Conservation (phyloP, 1,284 basidiomycete species). For the Ustilago nuda region DNA sequence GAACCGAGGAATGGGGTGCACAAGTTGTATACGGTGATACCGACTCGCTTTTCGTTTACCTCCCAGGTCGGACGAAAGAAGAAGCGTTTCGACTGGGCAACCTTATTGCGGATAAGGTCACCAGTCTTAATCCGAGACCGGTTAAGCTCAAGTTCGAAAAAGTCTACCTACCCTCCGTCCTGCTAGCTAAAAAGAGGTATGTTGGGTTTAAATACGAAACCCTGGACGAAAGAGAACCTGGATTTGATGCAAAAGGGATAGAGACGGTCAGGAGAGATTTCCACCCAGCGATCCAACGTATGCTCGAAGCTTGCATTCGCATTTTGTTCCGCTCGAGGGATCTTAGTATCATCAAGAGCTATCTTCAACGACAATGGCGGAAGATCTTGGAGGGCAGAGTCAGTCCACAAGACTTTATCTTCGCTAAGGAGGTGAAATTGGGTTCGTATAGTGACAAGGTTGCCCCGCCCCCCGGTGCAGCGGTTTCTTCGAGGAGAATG, state of each 20-base stretch:
- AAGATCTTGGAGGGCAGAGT: slow-evolving; percentile 84
- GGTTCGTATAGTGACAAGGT: slow-evolving; percentile 79
- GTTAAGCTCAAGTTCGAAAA: slow-evolving; percentile 98
- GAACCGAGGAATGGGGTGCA: slow-evolving; percentile 79
- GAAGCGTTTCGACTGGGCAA: slow-evolving; percentile 92
- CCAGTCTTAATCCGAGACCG: slow-evolving; percentile 86
- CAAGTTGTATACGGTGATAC: slow-evolving; percentile 98
- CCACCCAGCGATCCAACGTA: slow-evolving; percentile 63
- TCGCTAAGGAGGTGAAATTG: slow-evolving; percentile 91
- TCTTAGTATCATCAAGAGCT: slow-evolving; percentile 87
- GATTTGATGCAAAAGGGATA: slow-evolving; percentile 96
- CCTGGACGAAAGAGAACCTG: slow-evolving; percentile 80
- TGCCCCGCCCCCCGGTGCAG: slow-evolving; percentile 88
- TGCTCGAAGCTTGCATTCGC: slow-evolving; percentile 66
- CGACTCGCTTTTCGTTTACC: slow-evolving; percentile 90
- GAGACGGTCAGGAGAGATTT: slow-evolving; percentile 91
- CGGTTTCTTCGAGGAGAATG: slow-evolving; percentile 82
- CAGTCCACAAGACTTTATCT: slow-evolving; percentile 89
- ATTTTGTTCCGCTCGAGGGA: slow-evolving; percentile 88
- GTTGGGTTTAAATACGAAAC: slow-evolving; percentile 95
- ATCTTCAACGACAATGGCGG: slow-evolving; percentile 86
- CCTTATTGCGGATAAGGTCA: slow-evolving; percentile 89
- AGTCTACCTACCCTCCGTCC: slow-evolving; percentile 91
- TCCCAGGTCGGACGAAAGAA: slow-evolving; percentile 88
- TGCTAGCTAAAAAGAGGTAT: slow-evolving; percentile 96